Conservation (phyloP, 495 filamentous ascomycete genomes). For the Penicillium canariense region DNA sequence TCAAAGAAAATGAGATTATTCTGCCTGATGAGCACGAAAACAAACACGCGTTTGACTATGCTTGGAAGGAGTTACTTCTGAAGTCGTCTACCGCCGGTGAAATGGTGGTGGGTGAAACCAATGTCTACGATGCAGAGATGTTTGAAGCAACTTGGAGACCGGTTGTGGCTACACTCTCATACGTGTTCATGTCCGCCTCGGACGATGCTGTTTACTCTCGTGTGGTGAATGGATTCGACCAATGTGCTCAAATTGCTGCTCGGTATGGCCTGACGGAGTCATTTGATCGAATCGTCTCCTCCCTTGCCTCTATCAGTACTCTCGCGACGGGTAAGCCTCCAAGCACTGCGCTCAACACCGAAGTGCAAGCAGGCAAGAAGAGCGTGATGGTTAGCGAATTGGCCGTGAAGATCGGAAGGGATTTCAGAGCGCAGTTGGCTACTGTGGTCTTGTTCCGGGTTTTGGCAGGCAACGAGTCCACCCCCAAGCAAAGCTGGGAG, state of each 20-base stretch:
- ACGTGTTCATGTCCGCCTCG: constrained; percentile 98
- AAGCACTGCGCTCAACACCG: constrained; percentile 88
- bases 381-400: constrained; percentile 99
- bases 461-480: constrained; percentile 74
- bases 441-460: constrained; percentile 92
- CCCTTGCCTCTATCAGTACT: constrained; percentile 85
- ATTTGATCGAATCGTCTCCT: constrained; percentile 86
- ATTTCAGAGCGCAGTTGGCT: constrained; percentile 89
- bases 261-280: constrained; percentile 81
- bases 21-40: constrained; percentile 97
- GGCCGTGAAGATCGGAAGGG: constrained; percentile 92
- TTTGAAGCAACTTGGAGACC: constrained; percentile 95
- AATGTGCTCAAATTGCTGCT: constrained; percentile 91
- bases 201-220: constrained; percentile 96
- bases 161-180: constrained; percentile 89
- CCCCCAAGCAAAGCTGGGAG: constrained; percentile 77
- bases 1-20: constrained; percentile 92
- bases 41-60: constrained; percentile 91
- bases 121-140: constrained; percentile 96
- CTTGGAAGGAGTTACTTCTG: constrained; percentile 89
- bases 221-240: constrained; percentile 90
- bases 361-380: constrained; percentile 86
- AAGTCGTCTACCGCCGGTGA: constrained; percentile 77
- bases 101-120: constrained; percentile 80
- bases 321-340: constrained; percentile 70